Evolutionary conservation across 768 basidiomycete genomes (phyloP), one percentile per base, ranked within the genome.

Genomic region (Auriscalpium orientale): DNA sequence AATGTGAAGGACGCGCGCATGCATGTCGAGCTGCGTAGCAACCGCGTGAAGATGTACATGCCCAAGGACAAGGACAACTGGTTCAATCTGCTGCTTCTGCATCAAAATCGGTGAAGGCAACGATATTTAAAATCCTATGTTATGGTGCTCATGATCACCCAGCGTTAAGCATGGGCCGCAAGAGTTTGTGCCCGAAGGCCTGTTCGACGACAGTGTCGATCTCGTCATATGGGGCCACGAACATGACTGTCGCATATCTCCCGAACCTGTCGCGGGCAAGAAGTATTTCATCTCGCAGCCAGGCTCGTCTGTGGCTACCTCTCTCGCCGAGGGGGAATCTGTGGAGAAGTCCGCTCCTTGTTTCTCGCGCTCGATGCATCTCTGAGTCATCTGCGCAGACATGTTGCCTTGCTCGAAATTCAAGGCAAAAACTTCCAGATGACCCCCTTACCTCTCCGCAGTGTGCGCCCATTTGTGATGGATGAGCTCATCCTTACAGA

Each of bases 161-260:
- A 98, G 95, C 22, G 95, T 97, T 3, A 87, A 91, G 63, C 97
- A 94, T 67, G 94, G 92, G 1, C 92, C 93, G 16, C 92, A 98
- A 67, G 89, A 93, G 62, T 92, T 80, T 12, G 95, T 98, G 1
- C 94, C 95, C 8, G 97, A 98, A 65, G 89, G 89, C 58, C 89
- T 98, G 84, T 99, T 99, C 62, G 95, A 98, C 66, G 92, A 99
- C 66, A 88, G 85, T 63, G 79, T 98, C 37, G 84, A 98, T 64
- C 79, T 99, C 15, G 91, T 99, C 8, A 77, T 99, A 2, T 99
- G 97, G 97, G 97, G 97, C 8, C 97, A 99, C 68, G 97, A 99
- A 69, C 97, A 99, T 67, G 97, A 98, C 69, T 98, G 95, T 65
- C 83, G 95, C 34, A 89, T 95, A 53, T 75, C 83, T 2, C 95